Percentiles rank a stretch among this genome's conserved stretches.
phyloP scores from a whole-genome alignment of 345 rosid species.

The Hirschfeldia incana region DNA sequence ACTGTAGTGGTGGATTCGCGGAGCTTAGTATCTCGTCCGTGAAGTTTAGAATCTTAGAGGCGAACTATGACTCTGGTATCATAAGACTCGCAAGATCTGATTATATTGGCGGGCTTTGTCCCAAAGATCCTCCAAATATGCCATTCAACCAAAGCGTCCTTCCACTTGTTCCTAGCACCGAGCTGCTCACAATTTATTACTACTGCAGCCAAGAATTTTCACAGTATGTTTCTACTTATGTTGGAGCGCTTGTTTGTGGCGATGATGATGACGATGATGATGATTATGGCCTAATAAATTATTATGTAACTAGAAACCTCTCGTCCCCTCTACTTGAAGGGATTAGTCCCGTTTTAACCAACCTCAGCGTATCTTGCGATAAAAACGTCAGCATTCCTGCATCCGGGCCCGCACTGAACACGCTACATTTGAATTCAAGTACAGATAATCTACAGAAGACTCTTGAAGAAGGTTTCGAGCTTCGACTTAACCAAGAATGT shows the following conservation, averaged over 20 bases:
- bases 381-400: neutral
- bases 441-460: conserved; percentile 6
- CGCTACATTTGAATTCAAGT: neutral
- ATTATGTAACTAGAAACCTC: neutral
- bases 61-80: neutral
- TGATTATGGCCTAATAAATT: neutral
- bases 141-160: neutral
- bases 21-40: conserved; percentile 30
- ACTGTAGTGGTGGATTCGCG: neutral
- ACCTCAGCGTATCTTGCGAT: neutral
- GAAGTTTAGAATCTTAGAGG: conserved; percentile 32
- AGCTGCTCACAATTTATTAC: conserved; percentile 29
- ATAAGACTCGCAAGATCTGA: conserved; percentile 38
- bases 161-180: neutral
- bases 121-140: neutral
- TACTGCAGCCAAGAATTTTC: neutral
- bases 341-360: fast-evolving
- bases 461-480: conserved; percentile 37
- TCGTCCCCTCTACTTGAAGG: neutral
- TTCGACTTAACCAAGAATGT: conserved; percentile 25
- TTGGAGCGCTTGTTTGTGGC: neutral
- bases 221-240: neutral
- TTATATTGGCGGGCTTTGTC: conserved; percentile 29
- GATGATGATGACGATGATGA: neutral
- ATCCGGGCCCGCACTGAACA: neutral